These are phyloP conservation scores for Allium sativum DNA, from an alignment of 106 monocot species.

Conservation along the genomic window DNA sequence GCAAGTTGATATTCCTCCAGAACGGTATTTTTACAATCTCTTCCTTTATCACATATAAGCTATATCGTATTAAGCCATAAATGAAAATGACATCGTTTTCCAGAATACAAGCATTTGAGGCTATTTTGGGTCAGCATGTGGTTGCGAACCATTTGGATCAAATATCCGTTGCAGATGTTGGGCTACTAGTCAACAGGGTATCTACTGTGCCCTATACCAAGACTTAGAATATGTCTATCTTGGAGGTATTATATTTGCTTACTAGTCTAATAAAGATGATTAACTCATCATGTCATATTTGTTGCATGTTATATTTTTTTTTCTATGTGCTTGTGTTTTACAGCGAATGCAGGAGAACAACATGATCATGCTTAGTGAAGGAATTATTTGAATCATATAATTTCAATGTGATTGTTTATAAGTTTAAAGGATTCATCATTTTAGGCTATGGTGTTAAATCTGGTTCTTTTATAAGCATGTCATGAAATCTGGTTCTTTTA, in stretches of 20 bases:
- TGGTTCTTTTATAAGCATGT: too few relatives aligned
- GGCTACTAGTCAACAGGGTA: constrained; percentile 50
- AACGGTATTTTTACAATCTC: constrained; percentile 34
- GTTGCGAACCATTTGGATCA: constrained; percentile 61
- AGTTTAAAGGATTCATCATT: too few relatives aligned
- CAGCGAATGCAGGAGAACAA: constrained; percentile 93
- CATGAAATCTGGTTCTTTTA: too few relatives aligned
- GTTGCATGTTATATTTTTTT: neutral
- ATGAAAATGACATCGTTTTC: neutral
- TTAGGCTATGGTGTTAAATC: too few relatives aligned
- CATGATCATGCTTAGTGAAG: constrained; percentile 82
- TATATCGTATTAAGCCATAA: neutral
- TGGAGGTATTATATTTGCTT: constrained; percentile 46
- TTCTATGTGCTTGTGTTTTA: neutral
- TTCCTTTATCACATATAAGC: neutral
- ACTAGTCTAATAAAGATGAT: neutral
- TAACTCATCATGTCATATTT: neutral
- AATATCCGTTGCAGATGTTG: constrained; percentile 75
- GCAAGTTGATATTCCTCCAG: constrained; percentile 38
- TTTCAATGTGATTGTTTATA: too few relatives aligned
- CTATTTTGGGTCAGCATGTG: constrained; percentile 69
- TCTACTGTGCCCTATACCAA: constrained; percentile 42
- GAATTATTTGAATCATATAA: constrained; percentile 66
- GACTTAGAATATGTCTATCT: constrained; percentile 40
- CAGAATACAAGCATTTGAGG: constrained; percentile 66